A percentile compares a stretch with the other conserved stretches of the same genome.
Conservation (phyloP, 495 filamentous ascomycete genomes). For the Penicillium odoratum region DNA sequence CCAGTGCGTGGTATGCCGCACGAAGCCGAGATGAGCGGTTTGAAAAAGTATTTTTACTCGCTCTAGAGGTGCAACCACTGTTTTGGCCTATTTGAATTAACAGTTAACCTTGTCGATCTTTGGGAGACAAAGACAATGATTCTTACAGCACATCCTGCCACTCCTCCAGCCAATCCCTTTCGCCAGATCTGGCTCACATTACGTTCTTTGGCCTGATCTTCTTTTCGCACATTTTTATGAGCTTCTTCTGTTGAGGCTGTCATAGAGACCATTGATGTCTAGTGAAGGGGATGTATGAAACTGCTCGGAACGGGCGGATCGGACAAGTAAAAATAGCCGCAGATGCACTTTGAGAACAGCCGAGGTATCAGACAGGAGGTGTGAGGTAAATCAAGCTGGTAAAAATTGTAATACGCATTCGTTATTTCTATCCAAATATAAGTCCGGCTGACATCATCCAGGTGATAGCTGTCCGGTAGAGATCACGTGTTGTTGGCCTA, state of each 20-base stretch:
- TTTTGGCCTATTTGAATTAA: constrained; percentile 70
- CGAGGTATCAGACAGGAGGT: neutral
- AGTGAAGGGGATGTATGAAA: neutral
- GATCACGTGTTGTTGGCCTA: too few species aligned
- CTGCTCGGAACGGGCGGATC: neutral
- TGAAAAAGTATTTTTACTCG: constrained; percentile 99
- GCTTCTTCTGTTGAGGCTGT: neutral
- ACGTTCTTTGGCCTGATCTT: constrained; percentile 27
- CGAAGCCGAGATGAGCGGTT: constrained; percentile 87
- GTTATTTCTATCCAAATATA: too few species aligned
- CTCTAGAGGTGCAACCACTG: constrained; percentile 91
- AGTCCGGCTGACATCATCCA: too few species aligned
- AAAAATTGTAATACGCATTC: neutral
- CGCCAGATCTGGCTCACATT: constrained; percentile 79
- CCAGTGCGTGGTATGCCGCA: constrained; percentile 88
- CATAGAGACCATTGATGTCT: neutral
- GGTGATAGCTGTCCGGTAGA: too few species aligned
- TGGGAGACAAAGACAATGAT: neutral
- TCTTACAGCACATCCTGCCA: constrained; percentile 83
- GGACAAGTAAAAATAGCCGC: neutral
- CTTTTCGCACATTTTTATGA: neutral
- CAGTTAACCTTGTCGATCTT: neutral
- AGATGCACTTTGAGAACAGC: neutral
- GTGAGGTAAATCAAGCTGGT: neutral
- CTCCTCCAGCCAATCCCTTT: constrained; percentile 81